Evolutionary conservation across 73 alveolate species (phyloP).

Genomic region (Paramecium pentaurelia): DNA sequence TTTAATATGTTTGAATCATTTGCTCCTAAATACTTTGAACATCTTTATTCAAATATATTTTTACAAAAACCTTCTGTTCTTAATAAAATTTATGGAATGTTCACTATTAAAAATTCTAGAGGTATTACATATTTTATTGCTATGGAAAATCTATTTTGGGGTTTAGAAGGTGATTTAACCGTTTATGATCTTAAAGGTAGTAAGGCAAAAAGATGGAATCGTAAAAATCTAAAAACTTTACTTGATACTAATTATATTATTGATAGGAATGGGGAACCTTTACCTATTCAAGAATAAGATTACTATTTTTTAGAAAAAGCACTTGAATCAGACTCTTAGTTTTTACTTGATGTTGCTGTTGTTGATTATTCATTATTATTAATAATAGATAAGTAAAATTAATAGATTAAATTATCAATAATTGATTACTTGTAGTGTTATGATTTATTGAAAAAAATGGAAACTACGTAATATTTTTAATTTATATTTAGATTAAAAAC

Average conservation of each 20-base stretch:
- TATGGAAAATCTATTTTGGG: conserved; percentile 43
- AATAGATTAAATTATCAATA: conserved; percentile 28
- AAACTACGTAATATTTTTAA: neutral
- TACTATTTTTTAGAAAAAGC: neutral
- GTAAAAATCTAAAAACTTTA: neutral
- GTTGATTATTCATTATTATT: conserved; percentile 57
- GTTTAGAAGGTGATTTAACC: neutral
- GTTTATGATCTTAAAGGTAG: conserved; percentile 48
- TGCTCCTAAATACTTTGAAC: conserved; percentile 39
- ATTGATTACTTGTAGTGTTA: conserved; percentile 55
- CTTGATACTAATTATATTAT: conserved; percentile 35
- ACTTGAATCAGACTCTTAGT: conserved; percentile 23
- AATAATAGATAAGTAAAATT: conserved; percentile 43
- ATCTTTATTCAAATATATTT: neutral
- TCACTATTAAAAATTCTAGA: neutral
- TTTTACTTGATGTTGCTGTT: conserved; percentile 21
- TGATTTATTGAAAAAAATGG: conserved; percentile 23
- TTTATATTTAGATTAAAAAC: neutral
- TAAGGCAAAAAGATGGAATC: conserved; percentile 43
- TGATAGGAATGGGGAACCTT: conserved; percentile 30
- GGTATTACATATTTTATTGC: conserved; percentile 1
- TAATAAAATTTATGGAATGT: conserved; percentile 30
- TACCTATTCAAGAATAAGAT: neutral
- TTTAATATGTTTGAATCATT: neutral
- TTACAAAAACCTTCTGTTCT: neutral